A percentile compares a stretch with the other conserved stretches of the same genome.
Conservation (phyloP, 139 green algal species). For the Coelastrella sp. region DNA sequence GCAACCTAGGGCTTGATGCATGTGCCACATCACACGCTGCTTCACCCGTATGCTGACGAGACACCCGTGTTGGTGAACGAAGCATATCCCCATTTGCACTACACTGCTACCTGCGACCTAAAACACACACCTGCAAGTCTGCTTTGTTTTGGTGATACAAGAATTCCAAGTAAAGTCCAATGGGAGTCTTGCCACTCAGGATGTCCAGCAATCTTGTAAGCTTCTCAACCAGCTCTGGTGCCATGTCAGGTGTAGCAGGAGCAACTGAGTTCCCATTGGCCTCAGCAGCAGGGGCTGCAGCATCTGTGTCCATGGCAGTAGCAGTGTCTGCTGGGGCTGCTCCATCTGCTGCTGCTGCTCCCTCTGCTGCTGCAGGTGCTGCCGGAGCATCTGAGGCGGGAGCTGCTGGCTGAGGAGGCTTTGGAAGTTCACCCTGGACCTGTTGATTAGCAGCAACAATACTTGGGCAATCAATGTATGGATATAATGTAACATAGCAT, state of each 20-base stretch:
- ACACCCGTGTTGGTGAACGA: too few species aligned
- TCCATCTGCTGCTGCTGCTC: conserved; percentile 13
- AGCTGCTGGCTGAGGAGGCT: conserved; percentile 16
- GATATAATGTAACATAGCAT: too few species aligned
- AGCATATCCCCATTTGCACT: too few species aligned
- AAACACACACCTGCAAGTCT: conserved; percentile 61
- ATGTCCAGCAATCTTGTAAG: conserved; percentile 75
- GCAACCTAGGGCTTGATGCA: too few species aligned
- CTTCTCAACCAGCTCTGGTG: conserved; percentile 44
- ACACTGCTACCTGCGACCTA: not conserved
- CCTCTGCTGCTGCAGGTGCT: conserved; percentile 21
- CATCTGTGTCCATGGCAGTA: conserved; percentile 57
- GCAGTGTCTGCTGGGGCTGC: conserved; percentile 7
- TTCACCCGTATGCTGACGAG: too few species aligned
- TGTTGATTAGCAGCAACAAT: too few species aligned
- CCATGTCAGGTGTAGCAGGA: conserved; percentile 29
- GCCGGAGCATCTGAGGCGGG: not conserved
- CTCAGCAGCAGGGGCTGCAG: conserved; percentile 30
- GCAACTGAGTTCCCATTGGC: conserved; percentile 4
- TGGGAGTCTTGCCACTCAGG: conserved; percentile 87
- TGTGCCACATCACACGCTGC: too few species aligned
- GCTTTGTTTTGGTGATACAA: conserved; percentile 78
- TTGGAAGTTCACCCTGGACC: conserved; percentile 44
- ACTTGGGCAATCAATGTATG: too few species aligned
- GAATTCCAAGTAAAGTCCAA: conserved; percentile 96